phyloP scores from a whole-genome alignment of 805 yeast species.

The Candida gorgasii region DNA sequence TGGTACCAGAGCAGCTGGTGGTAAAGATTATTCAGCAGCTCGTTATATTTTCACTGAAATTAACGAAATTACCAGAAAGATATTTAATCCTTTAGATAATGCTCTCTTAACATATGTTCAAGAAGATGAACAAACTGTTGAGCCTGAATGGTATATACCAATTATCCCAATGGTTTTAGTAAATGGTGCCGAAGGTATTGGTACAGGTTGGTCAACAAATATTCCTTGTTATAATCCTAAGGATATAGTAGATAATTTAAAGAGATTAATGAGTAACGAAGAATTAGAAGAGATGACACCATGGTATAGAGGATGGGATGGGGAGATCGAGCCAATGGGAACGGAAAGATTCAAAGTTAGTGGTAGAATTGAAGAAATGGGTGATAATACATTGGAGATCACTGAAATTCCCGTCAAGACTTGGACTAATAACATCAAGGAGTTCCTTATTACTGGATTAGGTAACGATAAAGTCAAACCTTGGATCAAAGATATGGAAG shows the following conservation, averaged over 20 bases:
- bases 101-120: slow-evolving; percentile 76
- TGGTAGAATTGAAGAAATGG: slow-evolving; percentile 81
- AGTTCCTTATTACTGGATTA: slow-evolving; percentile 71
- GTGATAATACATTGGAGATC: slow-evolving; percentile 78
- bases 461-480: slow-evolving; percentile 74
- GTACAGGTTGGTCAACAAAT: slow-evolving; percentile 97
- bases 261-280: slow-evolving; percentile 70
- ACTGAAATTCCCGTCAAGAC: slow-evolving; percentile 89
- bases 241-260: slow-evolving; percentile 76
- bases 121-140: slow-evolving; percentile 92
- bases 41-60: slow-evolving; percentile 93
- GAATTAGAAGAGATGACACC: slow-evolving; percentile 76
- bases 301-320: slow-evolving; percentile 97
- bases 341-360: slow-evolving; percentile 71
- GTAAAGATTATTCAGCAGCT: slow-evolving; percentile 97
- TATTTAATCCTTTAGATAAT: slow-evolving; percentile 80
- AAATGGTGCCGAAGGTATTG: slow-evolving; percentile 97
- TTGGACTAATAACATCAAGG: slow-evolving; percentile 93
- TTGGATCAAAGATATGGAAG: slow-evolving; percentile 95
- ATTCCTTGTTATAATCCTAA: slow-evolving; percentile 88
- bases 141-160: slow-evolving; percentile 94
- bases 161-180: slow-evolving; percentile 93
- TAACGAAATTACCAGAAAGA: slow-evolving; percentile 67
- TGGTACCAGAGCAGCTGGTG: slow-evolving; percentile 95
- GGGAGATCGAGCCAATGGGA: slow-evolving; percentile 64